A percentile compares a stretch with the other conserved stretches of the same genome.
phyloP scores from a whole-genome alignment of 75 land plant species.

The Azolla pinnata region DNA sequence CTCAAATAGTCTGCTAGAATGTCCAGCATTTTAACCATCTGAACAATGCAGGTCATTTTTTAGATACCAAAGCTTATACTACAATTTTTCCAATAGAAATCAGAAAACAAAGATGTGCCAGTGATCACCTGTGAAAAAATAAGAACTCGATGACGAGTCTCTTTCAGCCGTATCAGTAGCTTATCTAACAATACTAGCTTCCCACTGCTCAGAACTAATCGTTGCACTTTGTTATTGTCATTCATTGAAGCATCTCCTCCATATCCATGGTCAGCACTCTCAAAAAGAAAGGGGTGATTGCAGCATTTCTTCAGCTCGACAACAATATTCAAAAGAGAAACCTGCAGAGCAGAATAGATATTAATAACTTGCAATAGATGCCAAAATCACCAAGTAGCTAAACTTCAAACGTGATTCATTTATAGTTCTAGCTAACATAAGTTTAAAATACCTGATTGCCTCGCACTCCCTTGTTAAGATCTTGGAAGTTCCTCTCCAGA shows the following conservation, averaged over 20 bases:
- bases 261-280: constrained; percentile 99
- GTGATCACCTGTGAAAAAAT: constrained; percentile 88
- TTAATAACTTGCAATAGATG: no score
- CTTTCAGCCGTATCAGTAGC: constrained; percentile 56
- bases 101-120: not conserved
- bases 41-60: constrained; percentile 4
- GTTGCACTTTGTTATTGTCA: constrained; percentile 83
- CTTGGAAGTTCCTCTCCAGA: constrained; percentile 94
- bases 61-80: not conserved
- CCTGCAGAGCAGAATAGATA: constrained; percentile 66
- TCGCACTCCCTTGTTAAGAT: constrained; percentile 94
- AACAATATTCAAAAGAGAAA: constrained; percentile 92
- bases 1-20: constrained; percentile 93
- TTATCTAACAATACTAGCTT: constrained; percentile 93
- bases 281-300: constrained; percentile 98
- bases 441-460: constrained; percentile 70
- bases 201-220: constrained; percentile 88
- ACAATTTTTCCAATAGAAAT: not conserved
- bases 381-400: no score
- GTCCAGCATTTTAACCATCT: constrained; percentile 99
- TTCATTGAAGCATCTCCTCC: constrained; percentile 65
- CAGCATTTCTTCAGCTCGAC: constrained; percentile 99
- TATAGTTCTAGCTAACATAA: not conserved
- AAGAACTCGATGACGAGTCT: constrained; percentile 90
- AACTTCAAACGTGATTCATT: no score